Evolutionary conservation across 73 alveolate species (phyloP).

Genomic region (Urostyla sp.): DNA sequence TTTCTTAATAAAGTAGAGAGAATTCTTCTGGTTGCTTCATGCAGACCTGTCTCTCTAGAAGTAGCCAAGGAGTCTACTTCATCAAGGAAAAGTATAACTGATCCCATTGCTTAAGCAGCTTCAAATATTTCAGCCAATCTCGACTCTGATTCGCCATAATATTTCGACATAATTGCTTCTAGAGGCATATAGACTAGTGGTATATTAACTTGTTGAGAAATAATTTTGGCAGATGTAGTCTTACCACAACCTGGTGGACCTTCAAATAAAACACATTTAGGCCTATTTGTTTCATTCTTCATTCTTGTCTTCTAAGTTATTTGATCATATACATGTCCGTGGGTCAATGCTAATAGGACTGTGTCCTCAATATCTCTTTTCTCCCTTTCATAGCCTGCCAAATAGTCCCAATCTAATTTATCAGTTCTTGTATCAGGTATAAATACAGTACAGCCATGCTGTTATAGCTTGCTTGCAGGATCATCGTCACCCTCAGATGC

Average conservation of each 20-base stretch:
- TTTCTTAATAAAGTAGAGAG: constrained; percentile 86
- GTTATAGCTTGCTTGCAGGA: constrained; percentile 72
- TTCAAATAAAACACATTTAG: constrained; percentile 90
- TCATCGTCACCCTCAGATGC: constrained; percentile 40
- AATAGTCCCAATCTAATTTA: constrained; percentile 89
- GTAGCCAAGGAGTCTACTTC: constrained; percentile 89
- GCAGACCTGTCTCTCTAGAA: constrained; percentile 85
- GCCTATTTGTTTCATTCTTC: constrained; percentile 91
- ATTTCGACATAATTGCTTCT: constrained; percentile 87
- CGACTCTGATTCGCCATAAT: constrained; percentile 90
- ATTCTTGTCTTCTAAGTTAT: constrained; percentile 85
- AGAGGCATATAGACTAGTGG: constrained; percentile 92
- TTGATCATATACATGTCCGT: constrained; percentile 87
- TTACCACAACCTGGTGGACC: constrained; percentile 98
- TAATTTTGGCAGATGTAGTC: constrained; percentile 92
- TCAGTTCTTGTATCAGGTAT: constrained; percentile 67
- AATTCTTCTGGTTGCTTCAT: constrained; percentile 90
- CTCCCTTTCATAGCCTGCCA: constrained; percentile 93
- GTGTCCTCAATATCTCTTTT: constrained; percentile 93
- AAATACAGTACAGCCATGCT: constrained; percentile 81
- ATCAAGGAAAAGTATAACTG: constrained; percentile 86
- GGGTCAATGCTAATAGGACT: constrained; percentile 82
- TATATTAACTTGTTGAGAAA: constrained; percentile 84
- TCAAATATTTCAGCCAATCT: constrained; percentile 86
- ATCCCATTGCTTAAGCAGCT: constrained; percentile 83